Evolutionary conservation across 768 basidiomycete genomes (phyloP), one percentile per base, ranked within the genome.

Genomic region (Tulasnella sp.): DNA sequence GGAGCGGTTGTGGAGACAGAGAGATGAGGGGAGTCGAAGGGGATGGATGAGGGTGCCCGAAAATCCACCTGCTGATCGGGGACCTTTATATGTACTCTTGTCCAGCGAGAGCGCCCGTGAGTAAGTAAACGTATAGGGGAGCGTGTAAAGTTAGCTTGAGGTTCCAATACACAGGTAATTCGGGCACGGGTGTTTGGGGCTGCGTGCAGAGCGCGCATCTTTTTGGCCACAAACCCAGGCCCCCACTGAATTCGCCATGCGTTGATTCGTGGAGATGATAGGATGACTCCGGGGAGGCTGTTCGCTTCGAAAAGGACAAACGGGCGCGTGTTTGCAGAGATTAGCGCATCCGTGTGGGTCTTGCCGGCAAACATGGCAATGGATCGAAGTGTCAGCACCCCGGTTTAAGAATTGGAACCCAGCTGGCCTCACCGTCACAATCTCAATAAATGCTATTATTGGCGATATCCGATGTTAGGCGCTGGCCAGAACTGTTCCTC

Each of bases 191-290:
- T n/a, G 56, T 31, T 58, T 31, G 31, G 10, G 56, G 24, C 56
- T 31, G n/a, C n/a, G n/a, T n/a, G 56, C n/a, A 58, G 8, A 58
- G 56, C 5, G 56, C 56, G 5, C 56, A 42, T 4, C 42, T 42
- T 42, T 8, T 1, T 14, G 16, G 10, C 42, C 16, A 8, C 42
- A 14, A 42, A 42, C 16, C 9, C 40, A 40, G 40, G 40, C 40
- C 40, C 12, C 89, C 89, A 78, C 9, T 62, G 31, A 68, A 68
- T 68, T 34, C 62, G 62, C 62, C 12, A 31, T 21, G 1, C 34
- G 62, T 52, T 68, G 62, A 68, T 68, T 68, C 62, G 62, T 68
- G 16, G 62, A 34, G 62, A 31, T 34, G 62, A 34, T 68, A 68
- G 16, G 31, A 62, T n/a, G 58, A n/a, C 5, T 4, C 58, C n/a